Percentiles rank a stretch among this genome's conserved stretches.
Conservation (phyloP, 352 stramenopile species). For the Globisporangium okanoganense region DNA sequence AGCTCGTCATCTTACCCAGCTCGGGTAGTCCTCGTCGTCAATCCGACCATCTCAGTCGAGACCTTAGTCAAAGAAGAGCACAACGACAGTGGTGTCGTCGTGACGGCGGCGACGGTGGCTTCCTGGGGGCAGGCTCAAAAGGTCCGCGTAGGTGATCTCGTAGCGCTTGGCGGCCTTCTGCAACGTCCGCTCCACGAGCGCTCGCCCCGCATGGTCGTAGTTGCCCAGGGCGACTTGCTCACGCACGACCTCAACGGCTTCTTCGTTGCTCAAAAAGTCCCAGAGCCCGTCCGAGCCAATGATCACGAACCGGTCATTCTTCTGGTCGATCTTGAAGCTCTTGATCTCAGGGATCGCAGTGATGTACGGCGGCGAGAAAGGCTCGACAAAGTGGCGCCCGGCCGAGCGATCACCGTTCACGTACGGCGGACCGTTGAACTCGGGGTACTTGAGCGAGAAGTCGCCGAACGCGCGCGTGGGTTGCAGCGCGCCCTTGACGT, state of each 20-base stretch:
- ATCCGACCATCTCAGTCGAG: neutral
- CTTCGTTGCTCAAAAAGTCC: conserved; percentile 95
- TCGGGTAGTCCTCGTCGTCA: neutral
- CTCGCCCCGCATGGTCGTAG: conserved; percentile 65
- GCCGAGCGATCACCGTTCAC: conserved; percentile 76
- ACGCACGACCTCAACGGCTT: conserved; percentile 92
- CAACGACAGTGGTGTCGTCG: conserved; percentile 91
- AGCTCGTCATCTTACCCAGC: neutral
- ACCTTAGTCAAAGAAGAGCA: conserved; percentile 81
- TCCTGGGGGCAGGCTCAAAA: conserved; percentile 80
- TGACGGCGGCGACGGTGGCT: conserved; percentile 82
- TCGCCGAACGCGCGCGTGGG: conserved; percentile 90
- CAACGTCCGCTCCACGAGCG: conserved; percentile 77
- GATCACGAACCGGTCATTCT: conserved; percentile 95
- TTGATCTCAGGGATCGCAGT: conserved; percentile 84
- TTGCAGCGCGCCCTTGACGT: conserved; percentile 91
- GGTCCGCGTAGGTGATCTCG: conserved; percentile 76
- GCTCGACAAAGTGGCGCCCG: conserved; percentile 83
- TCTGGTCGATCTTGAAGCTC: conserved; percentile 42
- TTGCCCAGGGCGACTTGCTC: conserved; percentile 52
- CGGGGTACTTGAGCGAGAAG: conserved; percentile 92
- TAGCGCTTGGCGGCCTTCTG: conserved; percentile 72
- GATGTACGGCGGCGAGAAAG: conserved; percentile 93
- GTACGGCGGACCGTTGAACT: conserved; percentile 89
- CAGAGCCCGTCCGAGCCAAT: conserved; percentile 97